phyloP scores from a whole-genome alignment of 441 rosid species.

The Syzygium malaccense region DNA sequence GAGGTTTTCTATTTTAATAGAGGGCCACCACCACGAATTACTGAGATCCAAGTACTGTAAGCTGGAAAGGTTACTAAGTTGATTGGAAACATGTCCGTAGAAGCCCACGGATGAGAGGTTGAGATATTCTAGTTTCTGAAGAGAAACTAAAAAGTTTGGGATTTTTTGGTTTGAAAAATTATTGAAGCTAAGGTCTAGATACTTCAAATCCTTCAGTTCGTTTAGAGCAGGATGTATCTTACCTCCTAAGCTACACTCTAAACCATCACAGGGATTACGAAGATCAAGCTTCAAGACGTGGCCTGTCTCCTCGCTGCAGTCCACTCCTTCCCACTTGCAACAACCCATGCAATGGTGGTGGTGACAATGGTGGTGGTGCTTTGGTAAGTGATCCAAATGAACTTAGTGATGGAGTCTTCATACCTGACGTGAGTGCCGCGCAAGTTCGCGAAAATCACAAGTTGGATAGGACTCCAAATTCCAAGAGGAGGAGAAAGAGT shows the following conservation, averaged over 20 bases:
- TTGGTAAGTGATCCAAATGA: no score
- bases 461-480: no score
- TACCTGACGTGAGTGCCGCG: no score
- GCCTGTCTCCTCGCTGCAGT: no score
- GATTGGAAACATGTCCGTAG: background rate
- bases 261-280: background rate
- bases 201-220: rapidly evolving
- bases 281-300: no score
- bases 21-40: background rate
- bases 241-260: background rate
- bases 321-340: no score
- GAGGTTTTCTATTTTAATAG: background rate
- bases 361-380: no score
- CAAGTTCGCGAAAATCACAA: no score
- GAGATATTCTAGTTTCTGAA: background rate
- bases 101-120: background rate
- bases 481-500: no score
- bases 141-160: background rate
- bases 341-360: no score
- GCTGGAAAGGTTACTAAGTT: background rate
- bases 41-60: background rate
- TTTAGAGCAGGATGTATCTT: background rate
- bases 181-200: background rate
- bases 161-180: background rate
- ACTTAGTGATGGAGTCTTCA: no score